Conservation (phyloP, 257 asterid species). For the Solanum commersonii region DNA sequence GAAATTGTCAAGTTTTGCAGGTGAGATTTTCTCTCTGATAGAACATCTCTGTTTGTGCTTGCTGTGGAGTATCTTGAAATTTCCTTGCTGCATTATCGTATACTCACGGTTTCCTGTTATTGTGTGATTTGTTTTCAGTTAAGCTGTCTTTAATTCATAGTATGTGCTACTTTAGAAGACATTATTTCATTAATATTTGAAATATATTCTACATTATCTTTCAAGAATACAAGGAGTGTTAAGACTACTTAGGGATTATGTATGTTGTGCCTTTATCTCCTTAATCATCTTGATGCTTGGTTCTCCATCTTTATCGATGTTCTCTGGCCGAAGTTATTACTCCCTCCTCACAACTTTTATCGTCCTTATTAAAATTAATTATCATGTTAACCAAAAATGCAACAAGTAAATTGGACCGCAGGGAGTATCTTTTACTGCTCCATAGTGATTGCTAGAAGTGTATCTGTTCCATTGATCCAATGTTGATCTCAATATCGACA, state of each 20-base stretch:
- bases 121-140: neutral
- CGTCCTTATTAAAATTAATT: no score
- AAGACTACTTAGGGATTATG: neutral
- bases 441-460: no score
- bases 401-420: no score
- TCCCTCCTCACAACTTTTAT: no score
- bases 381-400: no score
- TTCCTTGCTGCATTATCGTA: neutral
- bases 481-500: no score
- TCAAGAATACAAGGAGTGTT: neutral
- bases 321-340: neutral
- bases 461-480: no score
- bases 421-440: no score
- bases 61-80: neutral
- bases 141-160: neutral
- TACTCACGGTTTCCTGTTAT: neutral
- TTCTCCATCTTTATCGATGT: neutral
- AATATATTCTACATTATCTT: neutral
- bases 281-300: neutral
- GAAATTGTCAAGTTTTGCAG: slow-evolving; percentile 84
- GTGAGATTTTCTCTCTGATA: neutral
- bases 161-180: neutral
- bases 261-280: neutral
- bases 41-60: neutral
- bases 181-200: neutral